Evolutionary conservation across 345 rosid genomes (phyloP).

Genomic region (Citrus mangshanensis): DNA sequence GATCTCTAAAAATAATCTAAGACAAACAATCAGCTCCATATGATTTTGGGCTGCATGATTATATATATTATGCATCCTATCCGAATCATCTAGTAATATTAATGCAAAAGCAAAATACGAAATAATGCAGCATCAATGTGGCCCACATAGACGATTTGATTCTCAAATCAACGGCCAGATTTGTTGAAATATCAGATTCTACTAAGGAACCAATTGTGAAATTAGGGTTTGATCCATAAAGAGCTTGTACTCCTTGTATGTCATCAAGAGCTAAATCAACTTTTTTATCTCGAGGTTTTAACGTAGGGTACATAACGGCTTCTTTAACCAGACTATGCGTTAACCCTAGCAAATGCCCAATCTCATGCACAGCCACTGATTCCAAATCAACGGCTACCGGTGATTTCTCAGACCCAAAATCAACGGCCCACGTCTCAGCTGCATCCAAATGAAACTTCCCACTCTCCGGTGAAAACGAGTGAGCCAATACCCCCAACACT

Average conservation of each 20-base stretch:
- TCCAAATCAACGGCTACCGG: constrained; percentile 74
- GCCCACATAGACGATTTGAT: constrained; percentile 17
- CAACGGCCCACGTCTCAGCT: constrained; percentile 82
- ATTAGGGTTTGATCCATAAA: constrained; percentile 79
- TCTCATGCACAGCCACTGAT: constrained; percentile 84
- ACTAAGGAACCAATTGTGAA: constrained; percentile 44
- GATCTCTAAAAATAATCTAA: not conserved
- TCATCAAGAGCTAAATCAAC: constrained; percentile 58
- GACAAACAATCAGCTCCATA: not conserved
- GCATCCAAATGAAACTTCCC: constrained; percentile 78
- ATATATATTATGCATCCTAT: not conserved
- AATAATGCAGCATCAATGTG: constrained; percentile 9
- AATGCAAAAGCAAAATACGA: not conserved
- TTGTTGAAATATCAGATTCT: constrained; percentile 65
- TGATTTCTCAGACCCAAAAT: constrained; percentile 54
- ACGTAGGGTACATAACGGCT: constrained; percentile 89
- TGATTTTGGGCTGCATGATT: not conserved
- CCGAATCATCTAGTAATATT: not conserved
- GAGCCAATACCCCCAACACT: constrained; percentile 70
- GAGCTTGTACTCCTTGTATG: constrained; percentile 64
- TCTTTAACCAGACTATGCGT: constrained; percentile 56
- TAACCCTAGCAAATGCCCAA: constrained; percentile 77
- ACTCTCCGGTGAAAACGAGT: constrained; percentile 79
- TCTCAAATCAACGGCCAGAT: constrained; percentile 28
- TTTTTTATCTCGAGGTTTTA: constrained; percentile 68